Conservation (phyloP, 257 asterid species). For the Solanum pennellii region DNA sequence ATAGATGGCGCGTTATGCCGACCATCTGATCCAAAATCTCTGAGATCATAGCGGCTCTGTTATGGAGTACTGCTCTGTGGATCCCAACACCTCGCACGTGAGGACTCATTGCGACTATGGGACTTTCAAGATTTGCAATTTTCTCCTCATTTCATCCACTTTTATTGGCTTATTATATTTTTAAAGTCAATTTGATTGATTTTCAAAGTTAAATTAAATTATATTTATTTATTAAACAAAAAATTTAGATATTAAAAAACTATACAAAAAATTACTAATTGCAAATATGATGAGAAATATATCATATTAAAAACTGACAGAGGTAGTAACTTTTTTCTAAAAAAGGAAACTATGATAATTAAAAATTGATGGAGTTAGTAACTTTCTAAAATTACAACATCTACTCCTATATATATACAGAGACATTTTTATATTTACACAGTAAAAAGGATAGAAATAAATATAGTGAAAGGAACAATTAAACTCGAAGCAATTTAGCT, state of each 20-base stretch:
- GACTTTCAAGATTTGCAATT: conserved; percentile 1
- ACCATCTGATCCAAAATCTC: conserved; percentile 36
- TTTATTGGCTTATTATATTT: too few relatives aligned
- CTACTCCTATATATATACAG: not conserved
- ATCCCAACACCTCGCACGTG: conserved; percentile 7
- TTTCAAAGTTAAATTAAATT: too few relatives aligned
- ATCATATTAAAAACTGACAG: too few relatives aligned
- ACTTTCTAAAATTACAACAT: not conserved
- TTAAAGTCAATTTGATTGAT: too few relatives aligned
- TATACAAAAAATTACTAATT: too few relatives aligned
- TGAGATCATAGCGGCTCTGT: not conserved
- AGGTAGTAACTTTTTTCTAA: too few relatives aligned
- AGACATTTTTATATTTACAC: not conserved
- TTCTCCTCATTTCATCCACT: too few relatives aligned
- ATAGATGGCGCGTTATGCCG: conserved; percentile 5
- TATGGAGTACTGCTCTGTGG: conserved; percentile 1
- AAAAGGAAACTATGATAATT: too few relatives aligned
- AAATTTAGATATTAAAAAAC: too few relatives aligned
- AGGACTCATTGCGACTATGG: not conserved
- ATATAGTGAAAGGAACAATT: not conserved
- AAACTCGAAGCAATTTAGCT: not conserved
- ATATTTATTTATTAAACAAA: too few relatives aligned
- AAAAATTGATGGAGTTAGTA: rapidly evolving
- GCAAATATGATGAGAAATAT: too few relatives aligned
- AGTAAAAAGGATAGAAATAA: not conserved